Evolutionary conservation across 2,329 filamentous ascomycete genomes (phyloP).

Genomic region (Fusarium lateritium): DNA sequence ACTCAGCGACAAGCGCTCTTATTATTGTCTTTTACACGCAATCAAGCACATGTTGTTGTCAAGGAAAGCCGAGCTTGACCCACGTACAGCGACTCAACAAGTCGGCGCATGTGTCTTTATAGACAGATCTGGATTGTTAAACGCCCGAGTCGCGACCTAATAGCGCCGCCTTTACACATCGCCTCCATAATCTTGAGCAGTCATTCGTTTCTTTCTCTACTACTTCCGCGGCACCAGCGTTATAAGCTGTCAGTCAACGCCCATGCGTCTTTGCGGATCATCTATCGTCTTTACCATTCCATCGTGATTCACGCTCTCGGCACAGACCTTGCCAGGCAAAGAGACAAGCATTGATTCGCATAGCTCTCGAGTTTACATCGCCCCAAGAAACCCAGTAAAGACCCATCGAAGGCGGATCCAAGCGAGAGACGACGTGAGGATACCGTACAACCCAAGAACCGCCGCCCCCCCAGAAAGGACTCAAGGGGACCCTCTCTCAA

Average conservation of each 20-base stretch:
- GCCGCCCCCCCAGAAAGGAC: slow-evolving; percentile 39
- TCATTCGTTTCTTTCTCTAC: slow-evolving; percentile 23
- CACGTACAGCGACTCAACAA: slow-evolving; percentile 16
- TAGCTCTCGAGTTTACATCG: slow-evolving; percentile 29
- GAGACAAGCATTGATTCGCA: slow-evolving; percentile 39
- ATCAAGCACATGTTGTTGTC: slow-evolving; percentile 12
- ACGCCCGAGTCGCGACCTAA: slow-evolving; percentile 26
- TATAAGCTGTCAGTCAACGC: slow-evolving; percentile 23
- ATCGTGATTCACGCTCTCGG: slow-evolving; percentile 41
- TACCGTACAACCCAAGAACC: slow-evolving; percentile 30
- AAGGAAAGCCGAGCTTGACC: slow-evolving; percentile 23
- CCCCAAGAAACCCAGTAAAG: slow-evolving; percentile 30
- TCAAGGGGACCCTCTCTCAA: slow-evolving; percentile 36
- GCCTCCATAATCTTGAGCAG: slow-evolving; percentile 11
- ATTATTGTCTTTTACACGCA: slow-evolving; percentile 24
- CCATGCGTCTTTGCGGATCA: slow-evolving; percentile 28
- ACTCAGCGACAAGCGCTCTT: slow-evolving; percentile 23
- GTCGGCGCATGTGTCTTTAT: slow-evolving; percentile 9
- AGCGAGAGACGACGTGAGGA: slow-evolving; percentile 36
- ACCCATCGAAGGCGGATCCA: slow-evolving; percentile 42
- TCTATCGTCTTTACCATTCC: slow-evolving; percentile 21
- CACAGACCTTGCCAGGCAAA: slow-evolving; percentile 24
- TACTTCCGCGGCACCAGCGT: slow-evolving; percentile 11
- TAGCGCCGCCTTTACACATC: slow-evolving; percentile 1
- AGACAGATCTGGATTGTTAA: slow-evolving; percentile 9